Base-by-base conservation (phyloP, 2,329 filamentous ascomycete species). In the Colletotrichum magnum region DNA sequence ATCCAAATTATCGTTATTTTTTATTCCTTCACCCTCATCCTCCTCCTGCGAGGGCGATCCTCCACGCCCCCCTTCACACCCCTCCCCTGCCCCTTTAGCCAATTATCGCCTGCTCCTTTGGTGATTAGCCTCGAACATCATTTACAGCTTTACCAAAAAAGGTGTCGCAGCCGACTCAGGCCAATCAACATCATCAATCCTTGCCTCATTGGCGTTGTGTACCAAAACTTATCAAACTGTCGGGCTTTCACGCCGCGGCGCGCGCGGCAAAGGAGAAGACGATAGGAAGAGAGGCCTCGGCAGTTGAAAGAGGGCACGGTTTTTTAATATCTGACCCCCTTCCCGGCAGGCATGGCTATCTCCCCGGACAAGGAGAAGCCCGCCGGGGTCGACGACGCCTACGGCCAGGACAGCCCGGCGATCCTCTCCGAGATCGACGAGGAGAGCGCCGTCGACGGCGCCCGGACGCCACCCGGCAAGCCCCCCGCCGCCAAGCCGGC, bases 371-470 rank as follows among this genome's bases (percentile, higher is more conserved):
- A 52, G 7, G 54, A 60, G n/a, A 60, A 65, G 60, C 24, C 32
- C 50, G 10, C 56, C 28, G 62, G 62, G 15, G 32, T 6, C 39
- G 28, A 51, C 45, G 36, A 47, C 2, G 43, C 28, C 24, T 36
- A 36, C 32, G 50, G 52, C 28, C 52, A 45, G 58, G 52, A 63
- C 12, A 43, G 57, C n/a, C 64, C 52, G n/a, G 43, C 45, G 10
- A 15, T 47, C 24, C 39, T 43, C 12, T 58, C 32, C 28, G 32
- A 24, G 43, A 54, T 48, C 43, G 66, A 66, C 13, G 66, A 65
- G n/a, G 66, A 66, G 15, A 60, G 15, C 26, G 66, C 54, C 36
- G n/a, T 43, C 53, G 62, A 66, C 39, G 54, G 45, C 21, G n/a
- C 16, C 28, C 36, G 28, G 4, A 21, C 24, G 16, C 28, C 50